These are phyloP conservation scores for Paramecium primaurelia DNA, from an alignment of 73 alveolate species.

Conservation along the genomic window DNA sequence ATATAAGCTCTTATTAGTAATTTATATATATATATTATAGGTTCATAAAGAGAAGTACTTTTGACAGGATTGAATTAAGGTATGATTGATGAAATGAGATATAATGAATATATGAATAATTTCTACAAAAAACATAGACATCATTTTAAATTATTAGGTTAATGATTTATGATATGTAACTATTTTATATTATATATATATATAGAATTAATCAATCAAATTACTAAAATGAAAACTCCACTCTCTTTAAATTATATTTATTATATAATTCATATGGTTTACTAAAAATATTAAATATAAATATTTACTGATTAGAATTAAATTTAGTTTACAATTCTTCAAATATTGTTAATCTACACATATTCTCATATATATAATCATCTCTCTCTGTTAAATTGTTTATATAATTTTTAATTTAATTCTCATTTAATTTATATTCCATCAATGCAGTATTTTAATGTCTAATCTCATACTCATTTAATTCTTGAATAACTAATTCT, in stretches of 20 bases:
- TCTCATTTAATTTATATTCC: slow-evolving; percentile 2
- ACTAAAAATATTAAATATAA: neutral
- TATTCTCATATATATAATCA: neutral
- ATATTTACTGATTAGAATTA: neutral
- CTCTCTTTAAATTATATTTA: neutral
- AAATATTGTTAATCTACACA: neutral
- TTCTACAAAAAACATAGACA: neutral
- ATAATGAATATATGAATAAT: neutral
- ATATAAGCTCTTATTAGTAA: neutral
- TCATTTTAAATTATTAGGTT: neutral
- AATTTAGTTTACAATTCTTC: neutral
- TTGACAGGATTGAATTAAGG: slow-evolving; percentile 3
- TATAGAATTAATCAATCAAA: neutral
- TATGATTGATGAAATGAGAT: slow-evolving; percentile 9
- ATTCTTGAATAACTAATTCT: neutral
- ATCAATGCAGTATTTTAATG: neutral
- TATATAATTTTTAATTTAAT: neutral
- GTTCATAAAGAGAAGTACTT: neutral
- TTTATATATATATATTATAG: neutral
- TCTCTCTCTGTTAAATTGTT: slow-evolving; percentile 1
- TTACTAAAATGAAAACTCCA: neutral
- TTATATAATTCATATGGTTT: neutral
- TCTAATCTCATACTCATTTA: neutral
- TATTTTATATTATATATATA: neutral
- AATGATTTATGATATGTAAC: neutral